Percentiles rank a stretch among this genome's conserved stretches.
Evolutionary conservation across 1,284 basidiomycete species (phyloP).

Genomic region (Psilocybe mexicana): DNA sequence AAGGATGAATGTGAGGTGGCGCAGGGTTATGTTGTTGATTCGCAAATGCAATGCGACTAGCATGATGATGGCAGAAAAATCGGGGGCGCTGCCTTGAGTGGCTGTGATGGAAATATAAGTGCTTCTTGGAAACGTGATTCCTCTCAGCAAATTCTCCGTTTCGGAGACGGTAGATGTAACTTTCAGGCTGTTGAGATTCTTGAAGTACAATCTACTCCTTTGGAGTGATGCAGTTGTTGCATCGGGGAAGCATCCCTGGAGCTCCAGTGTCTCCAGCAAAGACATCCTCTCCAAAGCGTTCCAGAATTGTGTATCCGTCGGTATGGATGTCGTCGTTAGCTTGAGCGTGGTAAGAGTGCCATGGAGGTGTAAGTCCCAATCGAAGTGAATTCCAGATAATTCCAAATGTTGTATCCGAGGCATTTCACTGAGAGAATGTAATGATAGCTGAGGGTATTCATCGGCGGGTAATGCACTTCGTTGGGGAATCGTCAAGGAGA

Average conservation of each 20-base stretch:
- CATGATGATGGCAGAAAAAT: not conserved
- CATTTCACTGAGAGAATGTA: slow-evolving; percentile 9
- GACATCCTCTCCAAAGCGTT: slow-evolving; percentile 9
- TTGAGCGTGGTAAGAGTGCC: slow-evolving; percentile 26
- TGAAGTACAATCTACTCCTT: not conserved
- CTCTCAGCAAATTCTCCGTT: not conserved
- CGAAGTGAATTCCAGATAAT: slow-evolving; percentile 22
- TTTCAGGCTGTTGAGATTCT: not conserved
- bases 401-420: slow-evolving; percentile 21
- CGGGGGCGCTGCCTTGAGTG: not conserved
- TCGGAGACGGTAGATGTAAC: not conserved
- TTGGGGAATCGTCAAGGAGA: slow-evolving; percentile 17
- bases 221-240: not conserved
- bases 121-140: not conserved
- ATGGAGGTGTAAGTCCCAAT: slow-evolving; percentile 26
- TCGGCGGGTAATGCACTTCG: not conserved
- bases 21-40: not conserved
- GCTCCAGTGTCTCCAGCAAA: slow-evolving; percentile 1
- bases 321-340: slow-evolving; percentile 10
- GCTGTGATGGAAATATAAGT: not conserved
- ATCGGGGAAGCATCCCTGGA: slow-evolving; percentile 1
- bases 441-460: not conserved
- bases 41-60: not conserved
- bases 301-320: slow-evolving; percentile 8
- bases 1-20: not conserved